Evolutionary conservation across 768 basidiomycete species (phyloP).

Genomic region (Trametopsis cervina): DNA sequence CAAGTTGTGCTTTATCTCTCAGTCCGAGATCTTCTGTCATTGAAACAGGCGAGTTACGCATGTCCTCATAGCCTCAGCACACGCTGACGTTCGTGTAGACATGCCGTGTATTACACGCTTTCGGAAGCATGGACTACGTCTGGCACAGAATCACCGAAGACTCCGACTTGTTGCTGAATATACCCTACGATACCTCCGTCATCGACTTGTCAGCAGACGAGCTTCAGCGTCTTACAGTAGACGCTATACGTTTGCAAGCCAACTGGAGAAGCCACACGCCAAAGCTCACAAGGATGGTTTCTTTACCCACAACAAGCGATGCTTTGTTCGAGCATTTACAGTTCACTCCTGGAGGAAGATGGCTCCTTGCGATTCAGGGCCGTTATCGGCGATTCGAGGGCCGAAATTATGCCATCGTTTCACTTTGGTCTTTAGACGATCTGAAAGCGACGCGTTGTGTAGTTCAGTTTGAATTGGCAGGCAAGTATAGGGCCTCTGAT

Average conservation of each 20-base stretch:
- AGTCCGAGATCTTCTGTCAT: slow-evolving; percentile 36
- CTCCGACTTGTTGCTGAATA: slow-evolving; percentile 34
- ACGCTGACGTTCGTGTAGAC: slow-evolving; percentile 10
- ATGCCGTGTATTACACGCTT: slow-evolving; percentile 53
- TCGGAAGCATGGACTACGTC: slow-evolving; percentile 43
- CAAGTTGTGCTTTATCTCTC: slow-evolving; percentile 27
- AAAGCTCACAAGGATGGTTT: slow-evolving; percentile 28
- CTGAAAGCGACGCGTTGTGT: slow-evolving; percentile 19
- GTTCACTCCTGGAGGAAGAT: slow-evolving; percentile 39
- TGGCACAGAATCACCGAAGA: slow-evolving; percentile 39
- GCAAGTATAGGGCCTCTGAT: slow-evolving; percentile 19
- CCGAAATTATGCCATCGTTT: slow-evolving; percentile 30
- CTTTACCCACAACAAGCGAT: slow-evolving; percentile 28
- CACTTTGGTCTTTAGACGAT: slow-evolving; percentile 37
- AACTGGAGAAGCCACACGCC: slow-evolving; percentile 40
- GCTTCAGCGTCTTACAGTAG: slow-evolving; percentile 35
- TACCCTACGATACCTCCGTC: slow-evolving; percentile 28
- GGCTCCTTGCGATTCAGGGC: slow-evolving; percentile 40
- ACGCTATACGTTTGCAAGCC: slow-evolving; percentile 40
- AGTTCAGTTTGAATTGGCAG: slow-evolving; percentile 19
- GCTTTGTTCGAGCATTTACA: slow-evolving; percentile 39
- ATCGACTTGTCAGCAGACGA: slow-evolving; percentile 31
- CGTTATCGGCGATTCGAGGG: slow-evolving; percentile 20
- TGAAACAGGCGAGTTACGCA: slow-evolving; percentile 38
- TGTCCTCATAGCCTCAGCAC: neutral